Evolutionary conservation across 2,329 filamentous ascomycete genomes (phyloP).

Genomic region (Aureobasidium namibiae): DNA sequence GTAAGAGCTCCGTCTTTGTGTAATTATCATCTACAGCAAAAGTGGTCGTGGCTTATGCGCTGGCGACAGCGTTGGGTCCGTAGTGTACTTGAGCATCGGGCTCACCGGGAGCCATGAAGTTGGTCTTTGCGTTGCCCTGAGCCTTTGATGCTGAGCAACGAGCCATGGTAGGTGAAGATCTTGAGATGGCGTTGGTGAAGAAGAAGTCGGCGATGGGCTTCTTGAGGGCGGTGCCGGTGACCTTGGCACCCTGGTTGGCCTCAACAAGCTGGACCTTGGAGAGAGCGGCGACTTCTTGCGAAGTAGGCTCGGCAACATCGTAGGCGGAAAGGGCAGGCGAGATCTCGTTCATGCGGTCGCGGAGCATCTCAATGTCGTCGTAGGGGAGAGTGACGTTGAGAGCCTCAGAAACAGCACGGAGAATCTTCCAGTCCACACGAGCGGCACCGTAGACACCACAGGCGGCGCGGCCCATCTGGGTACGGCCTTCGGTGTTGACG

Average conservation of each 20-base stretch:
- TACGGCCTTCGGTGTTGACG: constrained; percentile 94
- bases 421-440: constrained; percentile 97
- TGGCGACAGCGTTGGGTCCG: constrained; percentile 7
- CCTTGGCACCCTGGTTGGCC: constrained; percentile 81
- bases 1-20: not conserved
- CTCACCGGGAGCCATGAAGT: constrained; percentile 43
- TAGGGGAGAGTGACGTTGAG: constrained; percentile 80
- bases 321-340: constrained; percentile 83
- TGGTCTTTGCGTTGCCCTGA: constrained; percentile 40
- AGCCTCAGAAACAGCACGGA: constrained; percentile 87
- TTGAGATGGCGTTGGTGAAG: constrained; percentile 93
- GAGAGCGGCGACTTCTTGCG: constrained; percentile 54
- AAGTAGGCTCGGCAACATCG: constrained; percentile 77
- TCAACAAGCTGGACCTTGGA: constrained; percentile 94
- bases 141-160: constrained; percentile 92
- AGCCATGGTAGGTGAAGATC: constrained; percentile 98
- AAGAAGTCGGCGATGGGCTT: constrained; percentile 93
- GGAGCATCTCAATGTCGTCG: constrained; percentile 79
- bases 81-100: constrained; percentile 24
- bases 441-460: constrained; percentile 82
- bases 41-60: not conserved
- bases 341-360: constrained; percentile 92
- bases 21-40: not conserved
- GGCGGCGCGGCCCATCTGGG: constrained; percentile 86
- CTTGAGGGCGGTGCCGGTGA: constrained; percentile 66